Evolutionary conservation across 78 protist genomes (phyloP).

Genomic region (Dictyostelium purpureum): DNA sequence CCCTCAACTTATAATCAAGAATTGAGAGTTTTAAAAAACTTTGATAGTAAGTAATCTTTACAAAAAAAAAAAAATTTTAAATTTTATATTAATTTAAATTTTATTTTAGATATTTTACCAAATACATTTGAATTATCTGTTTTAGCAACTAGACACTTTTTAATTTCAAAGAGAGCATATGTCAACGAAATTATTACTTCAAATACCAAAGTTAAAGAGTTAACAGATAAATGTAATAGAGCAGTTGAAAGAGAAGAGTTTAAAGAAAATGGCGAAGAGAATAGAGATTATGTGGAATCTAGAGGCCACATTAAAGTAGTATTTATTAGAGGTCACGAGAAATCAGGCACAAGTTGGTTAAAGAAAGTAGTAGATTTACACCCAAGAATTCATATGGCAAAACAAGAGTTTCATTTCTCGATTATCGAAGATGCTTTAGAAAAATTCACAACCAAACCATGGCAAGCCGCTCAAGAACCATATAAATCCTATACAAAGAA

Average conservation of each 20-base stretch:
- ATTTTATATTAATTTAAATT: not conserved
- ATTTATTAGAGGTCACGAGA: slow-evolving; percentile 71
- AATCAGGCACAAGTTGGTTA: slow-evolving; percentile 63
- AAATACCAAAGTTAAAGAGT: not conserved
- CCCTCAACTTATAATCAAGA: slow-evolving; percentile 56
- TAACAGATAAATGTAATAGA: not conserved
- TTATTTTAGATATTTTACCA: slow-evolving; percentile 30
- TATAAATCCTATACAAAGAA: slow-evolving; percentile 17
- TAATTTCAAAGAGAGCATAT: slow-evolving; percentile 30
- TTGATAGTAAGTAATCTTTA: slow-evolving; percentile 9
- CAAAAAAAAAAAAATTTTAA: not conserved
- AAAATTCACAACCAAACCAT: slow-evolving; percentile 36
- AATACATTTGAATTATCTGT: slow-evolving; percentile 20
- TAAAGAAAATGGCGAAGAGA: slow-evolving; percentile 9
- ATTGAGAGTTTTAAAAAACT: slow-evolving; percentile 31
- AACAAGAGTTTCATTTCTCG: slow-evolving; percentile 64
- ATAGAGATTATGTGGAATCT: not conserved
- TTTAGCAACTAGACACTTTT: slow-evolving; percentile 62
- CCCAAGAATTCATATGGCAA: slow-evolving; percentile 42
- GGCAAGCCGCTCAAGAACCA: slow-evolving; percentile 55
- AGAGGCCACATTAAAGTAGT: slow-evolving; percentile 40
- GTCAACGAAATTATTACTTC: slow-evolving; percentile 15
- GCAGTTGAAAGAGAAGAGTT: not conserved
- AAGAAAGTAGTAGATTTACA: slow-evolving; percentile 49
- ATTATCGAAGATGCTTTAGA: slow-evolving; percentile 46